phyloP scores from a whole-genome alignment of 2,329 filamentous ascomycete genomes.

The Onygenales sp. region DNA sequence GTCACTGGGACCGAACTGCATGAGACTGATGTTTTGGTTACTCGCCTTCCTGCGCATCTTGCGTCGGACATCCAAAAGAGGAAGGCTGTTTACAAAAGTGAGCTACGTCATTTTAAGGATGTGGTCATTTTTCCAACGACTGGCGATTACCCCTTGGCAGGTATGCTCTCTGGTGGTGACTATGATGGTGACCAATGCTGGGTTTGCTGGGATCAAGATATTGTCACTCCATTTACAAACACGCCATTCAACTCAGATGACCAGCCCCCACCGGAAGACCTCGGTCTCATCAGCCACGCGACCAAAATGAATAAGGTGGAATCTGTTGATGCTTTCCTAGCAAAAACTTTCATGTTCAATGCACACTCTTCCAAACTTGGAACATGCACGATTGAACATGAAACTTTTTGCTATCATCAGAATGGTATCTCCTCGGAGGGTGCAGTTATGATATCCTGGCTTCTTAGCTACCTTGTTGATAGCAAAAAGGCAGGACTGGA shows the following conservation, averaged over 20 bases:
- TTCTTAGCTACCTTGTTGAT: conserved; percentile 39
- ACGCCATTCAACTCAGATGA: conserved; percentile 32
- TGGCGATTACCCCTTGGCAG: conserved; percentile 45
- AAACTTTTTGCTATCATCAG: conserved; percentile 47
- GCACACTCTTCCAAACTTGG: conserved; percentile 41
- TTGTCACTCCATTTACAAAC: conserved; percentile 46
- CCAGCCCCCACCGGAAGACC: conserved; percentile 29
- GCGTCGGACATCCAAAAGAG: conserved; percentile 51
- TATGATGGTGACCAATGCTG: conserved; percentile 56
- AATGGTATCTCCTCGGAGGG: conserved; percentile 27
- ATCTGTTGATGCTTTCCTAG: conserved; percentile 31
- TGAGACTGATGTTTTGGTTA: conserved; percentile 44
- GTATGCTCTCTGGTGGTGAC: conserved; percentile 55
- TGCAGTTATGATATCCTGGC: conserved; percentile 29
- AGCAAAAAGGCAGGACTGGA: conserved; percentile 35
- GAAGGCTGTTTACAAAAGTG: conserved; percentile 38
- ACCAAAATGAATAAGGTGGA: conserved; percentile 33
- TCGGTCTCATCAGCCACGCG: conserved; percentile 39
- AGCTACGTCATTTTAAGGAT: conserved; percentile 47
- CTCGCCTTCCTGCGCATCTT: conserved; percentile 48
- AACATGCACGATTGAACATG: conserved; percentile 40
- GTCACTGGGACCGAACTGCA: conserved; percentile 38
- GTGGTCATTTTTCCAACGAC: conserved; percentile 48
- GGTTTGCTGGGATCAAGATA: conserved; percentile 49
- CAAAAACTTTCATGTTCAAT: conserved; percentile 40